Percentiles rank a stretch among this genome's conserved stretches.
Evolutionary conservation across 768 basidiomycete species (phyloP).

Genomic region (Psilocybe azurescens): DNA sequence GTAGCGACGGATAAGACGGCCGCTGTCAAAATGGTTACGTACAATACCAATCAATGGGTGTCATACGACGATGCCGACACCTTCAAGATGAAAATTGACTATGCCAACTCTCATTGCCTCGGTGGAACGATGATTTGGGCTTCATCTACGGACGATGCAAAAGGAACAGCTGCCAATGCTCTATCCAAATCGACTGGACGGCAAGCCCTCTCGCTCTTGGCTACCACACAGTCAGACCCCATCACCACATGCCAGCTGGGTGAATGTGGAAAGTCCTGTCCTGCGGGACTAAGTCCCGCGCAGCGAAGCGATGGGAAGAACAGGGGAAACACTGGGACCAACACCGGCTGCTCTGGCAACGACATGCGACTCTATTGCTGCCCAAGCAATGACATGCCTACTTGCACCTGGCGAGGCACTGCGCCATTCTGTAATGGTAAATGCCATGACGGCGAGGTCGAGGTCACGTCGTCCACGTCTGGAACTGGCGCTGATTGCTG

Average conservation of each 20-base stretch:
- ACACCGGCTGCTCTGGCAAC: background rate
- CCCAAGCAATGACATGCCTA: background rate
- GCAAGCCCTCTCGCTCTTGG: background rate
- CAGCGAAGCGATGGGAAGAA: background rate
- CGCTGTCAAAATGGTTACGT: background rate
- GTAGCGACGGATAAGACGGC: background rate
- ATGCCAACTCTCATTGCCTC: background rate
- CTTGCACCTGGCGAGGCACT: background rate
- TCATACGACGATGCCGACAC: background rate
- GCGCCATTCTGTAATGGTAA: background rate
- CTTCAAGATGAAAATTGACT: background rate
- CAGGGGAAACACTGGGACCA: background rate
- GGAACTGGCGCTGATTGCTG: background rate
- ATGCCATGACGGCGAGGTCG: constrained; percentile 1
- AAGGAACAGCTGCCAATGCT: background rate
- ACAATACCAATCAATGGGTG: background rate
- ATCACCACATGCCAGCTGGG: background rate
- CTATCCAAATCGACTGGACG: background rate
- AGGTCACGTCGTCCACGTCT: background rate
- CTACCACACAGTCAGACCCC: background rate
- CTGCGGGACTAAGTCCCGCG: background rate
- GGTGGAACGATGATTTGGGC: background rate
- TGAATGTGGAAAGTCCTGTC: background rate
- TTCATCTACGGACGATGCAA: background rate
- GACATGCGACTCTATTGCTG: background rate